Base-by-base conservation (phyloP, 2,329 filamentous ascomycete species). In the Lecanosticta acicola region DNA sequence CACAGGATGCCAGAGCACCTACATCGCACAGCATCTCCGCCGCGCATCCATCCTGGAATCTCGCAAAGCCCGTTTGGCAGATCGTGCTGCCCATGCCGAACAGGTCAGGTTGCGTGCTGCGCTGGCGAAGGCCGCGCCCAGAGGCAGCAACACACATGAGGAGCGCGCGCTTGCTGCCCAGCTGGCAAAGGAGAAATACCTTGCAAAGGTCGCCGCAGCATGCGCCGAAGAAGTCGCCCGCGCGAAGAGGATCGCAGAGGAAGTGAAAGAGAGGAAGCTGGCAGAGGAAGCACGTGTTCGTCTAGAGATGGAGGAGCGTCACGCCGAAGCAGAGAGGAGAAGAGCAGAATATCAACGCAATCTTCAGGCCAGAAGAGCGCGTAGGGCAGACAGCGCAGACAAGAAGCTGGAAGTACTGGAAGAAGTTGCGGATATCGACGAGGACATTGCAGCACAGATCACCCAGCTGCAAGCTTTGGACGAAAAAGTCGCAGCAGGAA, bases 151-250 rank as follows among this genome's bases (percentile, higher is more conserved):
- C 24, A 80, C 78, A 2, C 75, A 81, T 44, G 86, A 91, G 63
- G 85, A 90, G 66, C 76, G 84, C 41, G 85, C 86, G 3, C 69
- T 89, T 48, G 87, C 87, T 4, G 87, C 86, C 3, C 81, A 88
- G 51, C 78, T 87, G 54, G 84, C 86, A 1, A 78, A 87, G 47
- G 85, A 91, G 69, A 84, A 84, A 57, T 87, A 90, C 57, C 69
- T 93, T 14, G 86, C 85, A 7, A 86, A 90, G 64, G 89, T 91
- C 35, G 85, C 87, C 3, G 84, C 86, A 39, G 77, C 80, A 49
- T 91, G 87, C 61, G 87, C 87, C 16, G 86, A 89, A 65, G 87
- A 93, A 63, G 87, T 93, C 13, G 82, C 85, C 62, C 78, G 85
- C 53, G 86, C 86, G 42, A 91, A 91, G 71, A 83, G 85, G 41